These are phyloP conservation scores for Cladophialophora psammophila DNA, from an alignment of 2,329 filamentous ascomycete species.

Conservation along the genomic window DNA sequence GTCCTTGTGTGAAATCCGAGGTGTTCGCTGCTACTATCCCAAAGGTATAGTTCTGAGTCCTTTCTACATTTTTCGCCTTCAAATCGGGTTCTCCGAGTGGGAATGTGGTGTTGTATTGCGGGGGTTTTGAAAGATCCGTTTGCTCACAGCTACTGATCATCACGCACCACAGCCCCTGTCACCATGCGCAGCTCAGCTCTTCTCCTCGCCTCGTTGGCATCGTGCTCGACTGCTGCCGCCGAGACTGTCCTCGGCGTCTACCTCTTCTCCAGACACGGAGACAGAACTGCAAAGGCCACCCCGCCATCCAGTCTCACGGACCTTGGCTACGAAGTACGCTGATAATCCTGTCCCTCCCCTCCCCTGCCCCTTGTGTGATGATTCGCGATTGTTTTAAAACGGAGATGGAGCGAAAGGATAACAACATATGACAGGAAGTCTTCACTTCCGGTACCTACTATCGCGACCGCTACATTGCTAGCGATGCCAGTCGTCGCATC, in stretches of 20 bases:
- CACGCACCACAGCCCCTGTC: background rate
- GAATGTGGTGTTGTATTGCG: background rate
- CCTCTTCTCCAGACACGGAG: conserved; percentile 89
- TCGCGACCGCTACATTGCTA: conserved; percentile 75
- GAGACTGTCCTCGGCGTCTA: conserved; percentile 83
- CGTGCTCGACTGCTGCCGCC: conserved; percentile 22
- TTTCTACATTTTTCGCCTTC: background rate
- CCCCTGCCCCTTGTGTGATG: background rate
- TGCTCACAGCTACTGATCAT: background rate
- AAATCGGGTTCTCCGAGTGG: background rate
- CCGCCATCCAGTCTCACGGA: conserved; percentile 76
- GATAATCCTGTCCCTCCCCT: background rate
- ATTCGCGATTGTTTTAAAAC: background rate
- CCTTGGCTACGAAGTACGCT: conserved; percentile 68
- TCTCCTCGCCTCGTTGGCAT: conserved; percentile 33
- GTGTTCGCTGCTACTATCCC: conserved; percentile 1
- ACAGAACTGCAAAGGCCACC: conserved; percentile 80
- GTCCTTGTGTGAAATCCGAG: background rate
- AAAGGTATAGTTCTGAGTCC: conserved; percentile 11
- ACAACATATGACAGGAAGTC: conserved; percentile 49
- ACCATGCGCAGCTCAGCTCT: conserved; percentile 30
- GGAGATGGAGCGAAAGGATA: too few relatives aligned
- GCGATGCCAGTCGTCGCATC: conserved; percentile 67
- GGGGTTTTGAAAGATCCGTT: background rate
- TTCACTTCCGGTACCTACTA: conserved; percentile 77